These are phyloP conservation scores for Aristolochia californica DNA, from an alignment of 164 flowering plant species.

Conservation along the genomic window DNA sequence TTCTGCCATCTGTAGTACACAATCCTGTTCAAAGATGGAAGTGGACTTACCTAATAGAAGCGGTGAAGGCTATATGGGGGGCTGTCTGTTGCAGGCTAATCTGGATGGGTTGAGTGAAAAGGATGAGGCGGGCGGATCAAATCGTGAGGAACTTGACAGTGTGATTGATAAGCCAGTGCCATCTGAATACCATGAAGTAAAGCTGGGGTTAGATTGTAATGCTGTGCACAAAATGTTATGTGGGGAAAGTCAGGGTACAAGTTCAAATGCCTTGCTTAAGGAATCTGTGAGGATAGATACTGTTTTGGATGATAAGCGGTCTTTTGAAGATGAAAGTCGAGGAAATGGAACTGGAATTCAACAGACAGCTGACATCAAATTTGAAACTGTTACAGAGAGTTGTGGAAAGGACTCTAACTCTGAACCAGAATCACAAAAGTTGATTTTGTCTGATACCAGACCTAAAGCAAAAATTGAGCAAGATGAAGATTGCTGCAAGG, in stretches of 20 bases:
- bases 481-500: neutral
- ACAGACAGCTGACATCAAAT: too few species aligned
- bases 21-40: constrained; percentile 35
- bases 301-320: too few species aligned
- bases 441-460: neutral
- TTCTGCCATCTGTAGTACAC: constrained; percentile 38
- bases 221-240: constrained; percentile 8
- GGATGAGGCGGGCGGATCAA: constrained; percentile 4
- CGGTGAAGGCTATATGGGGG: neutral
- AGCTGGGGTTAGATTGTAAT: constrained; percentile 8
- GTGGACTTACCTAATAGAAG: constrained; percentile 23
- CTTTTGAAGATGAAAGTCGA: too few species aligned
- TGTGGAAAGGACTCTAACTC: too few species aligned
- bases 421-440: too few species aligned
- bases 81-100: constrained; percentile 14
- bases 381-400: too few species aligned
- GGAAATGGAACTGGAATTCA: too few species aligned
- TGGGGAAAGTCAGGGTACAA: neutral
- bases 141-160: constrained; percentile 14
- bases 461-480: constrained; percentile 1
- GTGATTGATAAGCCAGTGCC: constrained; percentile 5
- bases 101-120: constrained; percentile 13
- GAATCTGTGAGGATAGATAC: too few species aligned
- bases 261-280: too few species aligned
- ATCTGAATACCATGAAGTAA: constrained; percentile 10